These are phyloP conservation scores for Debaryomycetaceae sp. DNA, from an alignment of 1,139 yeast genomes.

Conservation along the genomic window DNA sequence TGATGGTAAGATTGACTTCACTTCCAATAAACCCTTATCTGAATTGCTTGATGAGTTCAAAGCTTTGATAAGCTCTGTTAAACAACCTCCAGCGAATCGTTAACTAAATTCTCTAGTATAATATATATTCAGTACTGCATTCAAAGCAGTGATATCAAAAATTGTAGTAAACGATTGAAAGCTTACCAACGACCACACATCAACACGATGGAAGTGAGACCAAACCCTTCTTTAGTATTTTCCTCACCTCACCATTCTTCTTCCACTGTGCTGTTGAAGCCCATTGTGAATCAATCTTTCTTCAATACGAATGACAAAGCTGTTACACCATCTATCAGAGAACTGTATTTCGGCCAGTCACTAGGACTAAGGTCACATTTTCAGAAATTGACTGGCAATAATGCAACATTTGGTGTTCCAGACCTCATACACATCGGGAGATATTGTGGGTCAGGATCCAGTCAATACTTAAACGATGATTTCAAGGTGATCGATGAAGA, in stretches of 20 bases:
- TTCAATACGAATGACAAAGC: background rate
- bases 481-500: slow-evolving; percentile 15
- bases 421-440: slow-evolving; percentile 42
- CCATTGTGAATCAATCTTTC: background rate
- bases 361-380: slow-evolving; percentile 20
- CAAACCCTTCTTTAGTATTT: background rate
- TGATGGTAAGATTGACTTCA: slow-evolving; percentile 21
- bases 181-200: background rate
- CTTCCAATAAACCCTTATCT: slow-evolving; percentile 18
- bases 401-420: slow-evolving; percentile 28
- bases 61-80: slow-evolving; percentile 11
- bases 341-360: slow-evolving; percentile 26
- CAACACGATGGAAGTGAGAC: background rate
- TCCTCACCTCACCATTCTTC: background rate
- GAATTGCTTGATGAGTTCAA: slow-evolving; percentile 26
- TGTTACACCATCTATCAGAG: slow-evolving; percentile 12
- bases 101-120: background rate
- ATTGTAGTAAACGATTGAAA: background rate
- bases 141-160: background rate
- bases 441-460: slow-evolving; percentile 30
- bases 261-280: background rate
- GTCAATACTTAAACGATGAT: slow-evolving; percentile 27
- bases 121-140: background rate
- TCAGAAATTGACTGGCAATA: slow-evolving; percentile 16
- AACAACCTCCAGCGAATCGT: slow-evolving; percentile 2